Evolutionary conservation across 176 grass and related monocot species (phyloP), one percentile per base, ranked within the genome.

Genomic region (Oryza nivara): DNA sequence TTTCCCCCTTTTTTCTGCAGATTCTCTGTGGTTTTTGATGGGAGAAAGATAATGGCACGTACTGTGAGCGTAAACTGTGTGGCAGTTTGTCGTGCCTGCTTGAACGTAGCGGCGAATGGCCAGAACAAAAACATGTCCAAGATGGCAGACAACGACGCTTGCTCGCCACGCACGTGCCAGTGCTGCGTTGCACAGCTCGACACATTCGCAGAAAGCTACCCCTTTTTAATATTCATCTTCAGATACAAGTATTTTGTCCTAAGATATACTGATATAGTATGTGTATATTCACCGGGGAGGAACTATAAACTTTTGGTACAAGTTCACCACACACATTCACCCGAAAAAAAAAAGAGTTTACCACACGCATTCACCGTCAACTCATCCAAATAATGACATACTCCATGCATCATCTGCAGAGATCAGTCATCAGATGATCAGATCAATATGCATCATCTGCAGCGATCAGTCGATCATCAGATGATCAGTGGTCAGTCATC

Each of bases 21-120:
- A 20, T 32, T 32, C 38, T 13, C 67, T 61, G 8, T 11, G 7
- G 4, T 63, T 79, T 70, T 23, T 5, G 17, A 68, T 28, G 15
- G 22, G 35, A 70, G 77, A 44, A 2, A 34, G 69, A 58, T 4
- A 34, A 30, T 26, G 67, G 30, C 19, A 13, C 15, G 13, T 11
- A 26, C 16, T 32, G 74, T 60, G 58, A 7, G 58, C 26, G 73
- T 58, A 80, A 48, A 69, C 63, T 79, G 78, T 22, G 66, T 23
- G 35, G 51, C 75, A 32, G 54, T 51, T 86, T 79, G 84, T 79
- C 75, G 54, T 72, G 75, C 76, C 32, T 28, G 58, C 73, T 86
- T 45, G 83, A 63, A 86, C 34, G 70, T 40, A 52, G 67, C 40
- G 69, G 45, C 0, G 84, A 80, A 54, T 44, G 32, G n/a, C 51